Conservation (phyloP, 495 filamentous ascomycete genomes). For the Rostrohypoxylon terebratum region DNA sequence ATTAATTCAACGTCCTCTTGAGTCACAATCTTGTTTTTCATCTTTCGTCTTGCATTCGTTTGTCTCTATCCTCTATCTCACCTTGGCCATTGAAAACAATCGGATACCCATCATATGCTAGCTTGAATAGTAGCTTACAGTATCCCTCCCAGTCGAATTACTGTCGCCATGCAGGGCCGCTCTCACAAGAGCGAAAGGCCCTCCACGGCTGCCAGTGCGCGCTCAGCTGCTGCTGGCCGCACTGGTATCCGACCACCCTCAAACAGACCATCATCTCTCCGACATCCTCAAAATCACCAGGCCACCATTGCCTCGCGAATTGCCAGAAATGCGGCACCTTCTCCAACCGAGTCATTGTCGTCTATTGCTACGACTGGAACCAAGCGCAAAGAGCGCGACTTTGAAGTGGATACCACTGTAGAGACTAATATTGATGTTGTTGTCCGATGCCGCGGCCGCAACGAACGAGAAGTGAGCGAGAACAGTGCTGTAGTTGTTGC, state of each 20-base stretch:
- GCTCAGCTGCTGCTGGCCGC: slow-evolving; percentile 35
- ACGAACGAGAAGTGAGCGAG: slow-evolving; percentile 89
- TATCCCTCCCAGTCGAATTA: slow-evolving; percentile 11
- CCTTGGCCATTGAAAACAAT: slow-evolving; percentile 3
- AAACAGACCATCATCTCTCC: slow-evolving; percentile 41
- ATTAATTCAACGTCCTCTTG: slow-evolving; percentile 7
- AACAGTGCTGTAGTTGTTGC: slow-evolving; percentile 92
- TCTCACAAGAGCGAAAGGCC: slow-evolving; percentile 49
- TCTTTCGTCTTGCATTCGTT: neutral
- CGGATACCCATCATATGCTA: slow-evolving; percentile 22
- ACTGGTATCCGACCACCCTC: slow-evolving; percentile 50
- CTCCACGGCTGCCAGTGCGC: slow-evolving; percentile 40
- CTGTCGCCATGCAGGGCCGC: slow-evolving; percentile 46
- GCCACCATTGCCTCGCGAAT: slow-evolving; percentile 49
- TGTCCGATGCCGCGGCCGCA: slow-evolving; percentile 91
- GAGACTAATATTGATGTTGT: slow-evolving; percentile 98
- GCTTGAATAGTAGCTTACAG: slow-evolving; percentile 38
- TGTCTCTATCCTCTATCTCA: neutral
- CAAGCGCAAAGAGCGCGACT: slow-evolving; percentile 87
- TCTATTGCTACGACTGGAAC: slow-evolving; percentile 65
- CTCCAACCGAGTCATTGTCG: slow-evolving; percentile 73
- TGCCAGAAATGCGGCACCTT: slow-evolving; percentile 62
- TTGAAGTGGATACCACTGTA: slow-evolving; percentile 70
- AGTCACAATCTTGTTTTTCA: neutral
- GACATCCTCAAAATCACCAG: slow-evolving; percentile 41